Conservation (phyloP, 441 rosid genomes). For the Euphorbia schlechtendalii region DNA sequence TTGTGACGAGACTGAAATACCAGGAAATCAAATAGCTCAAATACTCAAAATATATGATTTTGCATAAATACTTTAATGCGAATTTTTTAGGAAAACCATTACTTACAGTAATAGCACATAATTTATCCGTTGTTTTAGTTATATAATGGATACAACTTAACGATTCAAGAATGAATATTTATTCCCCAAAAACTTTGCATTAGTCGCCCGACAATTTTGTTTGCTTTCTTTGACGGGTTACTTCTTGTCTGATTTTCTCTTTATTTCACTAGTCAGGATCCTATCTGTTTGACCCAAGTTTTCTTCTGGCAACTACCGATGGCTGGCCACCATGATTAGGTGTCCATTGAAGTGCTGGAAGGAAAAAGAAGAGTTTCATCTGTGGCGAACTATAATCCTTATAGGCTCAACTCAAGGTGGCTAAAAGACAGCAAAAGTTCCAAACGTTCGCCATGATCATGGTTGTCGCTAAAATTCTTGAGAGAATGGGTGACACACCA, state of each 20-base stretch:
- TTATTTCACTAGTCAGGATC: slow-evolving; percentile 18
- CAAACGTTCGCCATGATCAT: slow-evolving; percentile 62
- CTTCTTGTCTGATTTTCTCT: slow-evolving; percentile 26
- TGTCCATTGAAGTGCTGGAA: slow-evolving; percentile 39
- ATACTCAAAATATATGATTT: too few relatives aligned
- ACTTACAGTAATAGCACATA: too few relatives aligned
- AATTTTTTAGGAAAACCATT: too few relatives aligned
- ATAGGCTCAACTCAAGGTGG: slow-evolving; percentile 20
- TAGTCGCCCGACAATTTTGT: slow-evolving; percentile 11
- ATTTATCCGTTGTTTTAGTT: too few relatives aligned
- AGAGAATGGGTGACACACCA: slow-evolving; percentile 74
- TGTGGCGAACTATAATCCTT: slow-evolving; percentile 48
- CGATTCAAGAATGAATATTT: too few relatives aligned
- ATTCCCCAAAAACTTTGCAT: too few relatives aligned
- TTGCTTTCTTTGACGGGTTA: slow-evolving; percentile 26
- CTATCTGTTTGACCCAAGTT: not conserved
- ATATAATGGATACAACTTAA: too few relatives aligned
- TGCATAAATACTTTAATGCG: too few relatives aligned
- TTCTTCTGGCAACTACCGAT: slow-evolving; percentile 18
- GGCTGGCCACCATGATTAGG: slow-evolving; percentile 22
- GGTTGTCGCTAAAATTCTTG: slow-evolving; percentile 71
- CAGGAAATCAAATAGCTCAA: too few relatives aligned
- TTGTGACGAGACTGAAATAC: too few relatives aligned
- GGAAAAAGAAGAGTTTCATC: slow-evolving; percentile 39
- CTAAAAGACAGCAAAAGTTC: slow-evolving; percentile 9